Evolutionary conservation across 2,329 filamentous ascomycete genomes (phyloP), one percentile per base, ranked within the genome.

Genomic region (Talaromyces rugulosus): DNA sequence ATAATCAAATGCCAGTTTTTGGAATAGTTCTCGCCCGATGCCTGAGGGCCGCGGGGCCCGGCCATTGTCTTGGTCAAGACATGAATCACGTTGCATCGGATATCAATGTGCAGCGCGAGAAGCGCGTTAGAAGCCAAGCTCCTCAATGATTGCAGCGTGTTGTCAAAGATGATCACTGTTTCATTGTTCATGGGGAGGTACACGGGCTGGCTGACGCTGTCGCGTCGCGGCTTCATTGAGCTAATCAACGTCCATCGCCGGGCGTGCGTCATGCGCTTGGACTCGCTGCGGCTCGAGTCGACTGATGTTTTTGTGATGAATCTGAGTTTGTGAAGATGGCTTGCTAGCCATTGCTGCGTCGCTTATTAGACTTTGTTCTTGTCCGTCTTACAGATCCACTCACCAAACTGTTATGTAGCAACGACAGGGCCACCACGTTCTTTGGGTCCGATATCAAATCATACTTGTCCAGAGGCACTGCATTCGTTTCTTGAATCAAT

Each of bases 401-500:
- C 68, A 81, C 79, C 92, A 98, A 96, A 79, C 93, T 97, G 56
- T 93, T 97, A 75, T 96, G 96, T 40, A 99, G 81, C 44, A 97
- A 84, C 68, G 93, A 97, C 4, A 99, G 80, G 4, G 89, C 89
- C 51, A 89, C 87, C 31, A 98, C 89, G 4, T 88, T 90, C 73
- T 98, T 96, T 30, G 90, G 87, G 70, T 98, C 93, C 51, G 90
- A 89, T 65, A 98, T 93, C 56, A 97, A 88, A 73, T 98, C 94
- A 67, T 89, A 89, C 58, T 89, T 83, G 65, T 89, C 86, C 11
- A 96, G 78, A 3, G 85, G 83, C 23, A 82, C 82, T 63, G 88
- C 84, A 62, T 83, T 81, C 12, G 83, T 81, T 14, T 78, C 75
- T 51, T 79, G 73, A 8, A 87, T 75, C 1, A 88, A 76, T 18